A percentile compares a stretch with the other conserved stretches of the same genome.
These are phyloP conservation scores for Trichosanthes truncata DNA, from an alignment of 306 rosid species.

Conservation along the genomic window DNA sequence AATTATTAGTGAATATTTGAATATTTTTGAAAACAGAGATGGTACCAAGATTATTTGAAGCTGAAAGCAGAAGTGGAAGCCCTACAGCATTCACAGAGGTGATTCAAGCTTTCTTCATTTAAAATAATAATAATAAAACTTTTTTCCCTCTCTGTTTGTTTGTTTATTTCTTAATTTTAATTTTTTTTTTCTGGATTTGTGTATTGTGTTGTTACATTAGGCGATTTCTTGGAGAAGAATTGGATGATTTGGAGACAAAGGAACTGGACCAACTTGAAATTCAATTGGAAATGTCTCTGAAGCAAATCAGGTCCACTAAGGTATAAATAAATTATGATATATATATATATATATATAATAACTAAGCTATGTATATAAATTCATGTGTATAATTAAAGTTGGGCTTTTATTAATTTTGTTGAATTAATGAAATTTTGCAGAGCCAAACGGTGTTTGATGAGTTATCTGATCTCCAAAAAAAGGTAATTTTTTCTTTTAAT, in stretches of 20 bases:
- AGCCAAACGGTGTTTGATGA: conserved; percentile 49
- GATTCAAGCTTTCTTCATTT: background rate
- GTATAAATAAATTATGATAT: too few species aligned
- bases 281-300: conserved; percentile 49
- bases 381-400: too few species aligned
- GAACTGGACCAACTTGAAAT: conserved; percentile 62
- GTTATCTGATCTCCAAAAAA: conserved; percentile 43
- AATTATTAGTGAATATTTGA: background rate
- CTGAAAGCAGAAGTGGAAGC: conserved; percentile 51
- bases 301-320: conserved; percentile 57
- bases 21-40: conserved; percentile 27
- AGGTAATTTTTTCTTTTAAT: conserved; percentile 28
- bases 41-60: conserved; percentile 59
- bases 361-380: too few species aligned
- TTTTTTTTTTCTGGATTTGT: background rate
- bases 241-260: conserved; percentile 36
- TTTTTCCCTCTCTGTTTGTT: too few species aligned
- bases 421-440: conserved; percentile 24
- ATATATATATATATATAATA: too few species aligned
- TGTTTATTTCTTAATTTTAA: background rate
- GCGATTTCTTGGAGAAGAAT: conserved; percentile 59
- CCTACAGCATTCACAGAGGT: conserved; percentile 66
- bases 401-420: background rate
- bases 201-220: conserved; percentile 17
- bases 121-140: too few species aligned